These are phyloP conservation scores for Trametes versicolor DNA, from an alignment of 1,284 basidiomycete species.

Conservation along the genomic window DNA sequence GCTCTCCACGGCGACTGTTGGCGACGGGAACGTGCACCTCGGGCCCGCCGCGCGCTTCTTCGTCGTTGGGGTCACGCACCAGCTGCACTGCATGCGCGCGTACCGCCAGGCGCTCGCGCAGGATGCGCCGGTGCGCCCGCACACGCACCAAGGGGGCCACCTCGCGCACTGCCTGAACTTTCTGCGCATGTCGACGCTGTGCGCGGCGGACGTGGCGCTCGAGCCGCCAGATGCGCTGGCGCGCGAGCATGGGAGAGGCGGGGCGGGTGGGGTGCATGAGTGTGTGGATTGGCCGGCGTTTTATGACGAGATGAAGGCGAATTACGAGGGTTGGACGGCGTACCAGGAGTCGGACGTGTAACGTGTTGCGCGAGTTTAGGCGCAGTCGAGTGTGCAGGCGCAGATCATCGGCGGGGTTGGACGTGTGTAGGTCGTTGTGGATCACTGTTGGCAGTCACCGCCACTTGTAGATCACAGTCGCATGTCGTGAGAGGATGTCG, in stretches of 20 bases:
- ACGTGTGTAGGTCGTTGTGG: not conserved
- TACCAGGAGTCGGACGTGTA: conserved; percentile 12
- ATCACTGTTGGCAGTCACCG: too few relatives aligned
- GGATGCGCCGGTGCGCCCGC: conserved; percentile 12
- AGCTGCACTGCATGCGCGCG: conserved; percentile 41
- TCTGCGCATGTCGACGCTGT: conserved; percentile 46
- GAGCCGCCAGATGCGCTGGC: conserved; percentile 40
- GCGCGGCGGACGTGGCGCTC: conserved; percentile 47
- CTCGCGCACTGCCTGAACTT: conserved; percentile 39
- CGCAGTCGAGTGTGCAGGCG: too few relatives aligned
- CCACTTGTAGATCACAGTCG: too few relatives aligned
- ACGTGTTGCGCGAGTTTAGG: not conserved
- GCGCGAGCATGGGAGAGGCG: conserved; percentile 23
- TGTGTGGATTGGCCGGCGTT: conserved; percentile 36
- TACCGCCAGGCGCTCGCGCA: conserved; percentile 34
- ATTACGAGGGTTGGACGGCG: conserved; percentile 27
- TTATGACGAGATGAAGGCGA: conserved; percentile 32
- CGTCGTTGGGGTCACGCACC: conserved; percentile 36
- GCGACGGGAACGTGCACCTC: conserved; percentile 37
- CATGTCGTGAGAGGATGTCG: too few relatives aligned
- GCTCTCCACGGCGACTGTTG: conserved; percentile 37
- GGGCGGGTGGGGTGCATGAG: conserved; percentile 29
- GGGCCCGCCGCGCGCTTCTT: conserved; percentile 35
- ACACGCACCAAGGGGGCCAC: conserved; percentile 27
- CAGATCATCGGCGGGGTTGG: too few relatives aligned